These are phyloP conservation scores for Ailanthus altissimus DNA, from an alignment of 345 rosid genomes.

Conservation along the genomic window DNA sequence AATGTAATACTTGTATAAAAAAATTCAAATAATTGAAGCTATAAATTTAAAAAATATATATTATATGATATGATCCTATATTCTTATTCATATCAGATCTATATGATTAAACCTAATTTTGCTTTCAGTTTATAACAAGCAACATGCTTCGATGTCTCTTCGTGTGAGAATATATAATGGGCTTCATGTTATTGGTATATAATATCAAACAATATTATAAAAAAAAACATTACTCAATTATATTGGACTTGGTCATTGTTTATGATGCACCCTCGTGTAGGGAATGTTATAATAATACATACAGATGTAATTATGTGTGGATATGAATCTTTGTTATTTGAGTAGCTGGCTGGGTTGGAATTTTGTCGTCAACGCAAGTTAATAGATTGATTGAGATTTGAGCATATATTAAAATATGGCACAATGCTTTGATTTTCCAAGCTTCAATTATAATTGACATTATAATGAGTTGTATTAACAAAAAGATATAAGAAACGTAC, in stretches of 20 bases:
- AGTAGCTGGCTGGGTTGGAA: neutral
- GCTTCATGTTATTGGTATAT: slow-evolving; percentile 39
- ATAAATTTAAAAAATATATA: slow-evolving; percentile 1
- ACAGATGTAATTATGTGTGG: neutral
- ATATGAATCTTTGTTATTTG: neutral
- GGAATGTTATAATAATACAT: neutral
- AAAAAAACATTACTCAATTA: neutral
- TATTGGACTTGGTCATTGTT: neutral
- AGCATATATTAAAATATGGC: too few relatives aligned
- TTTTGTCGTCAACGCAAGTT: neutral
- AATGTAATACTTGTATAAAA: too few relatives aligned
- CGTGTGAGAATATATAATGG: slow-evolving; percentile 33
- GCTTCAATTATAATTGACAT: too few relatives aligned
- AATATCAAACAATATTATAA: slow-evolving; percentile 9
- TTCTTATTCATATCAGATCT: slow-evolving; percentile 37
- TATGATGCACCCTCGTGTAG: neutral
- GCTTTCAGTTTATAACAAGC: slow-evolving; percentile 6
- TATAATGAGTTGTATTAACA: too few relatives aligned
- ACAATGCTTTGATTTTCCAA: too few relatives aligned
- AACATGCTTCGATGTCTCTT: slow-evolving; percentile 25
- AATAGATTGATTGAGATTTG: neutral
- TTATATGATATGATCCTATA: slow-evolving; percentile 15
- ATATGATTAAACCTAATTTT: slow-evolving; percentile 35
- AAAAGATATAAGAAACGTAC: too few relatives aligned
- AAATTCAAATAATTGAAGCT: too few relatives aligned